Evolutionary conservation across 441 rosid genomes (phyloP), one percentile per base, ranked within the genome.

Genomic region (Eutrema salsugineum): DNA sequence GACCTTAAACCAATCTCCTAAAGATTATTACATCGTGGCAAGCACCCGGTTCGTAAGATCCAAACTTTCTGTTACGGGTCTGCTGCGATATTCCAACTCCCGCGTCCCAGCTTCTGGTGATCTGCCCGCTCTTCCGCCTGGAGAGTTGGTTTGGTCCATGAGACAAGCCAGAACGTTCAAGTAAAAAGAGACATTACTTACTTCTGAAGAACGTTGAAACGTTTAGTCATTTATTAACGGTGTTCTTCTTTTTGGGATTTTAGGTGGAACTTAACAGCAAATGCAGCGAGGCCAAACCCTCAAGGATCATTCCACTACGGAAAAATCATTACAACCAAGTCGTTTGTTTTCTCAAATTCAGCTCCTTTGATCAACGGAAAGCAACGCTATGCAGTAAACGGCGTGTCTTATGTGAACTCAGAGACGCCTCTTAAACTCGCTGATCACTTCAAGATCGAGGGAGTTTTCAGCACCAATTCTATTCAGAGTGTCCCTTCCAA

Each of bases 261-360:
- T 22, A 88, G 98, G 80, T 91, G 97, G 97, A 94, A 94, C 79
- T 77, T 94, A 82, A 94, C 97, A 2, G 88, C 98, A 12, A 94
- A 79, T 79, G 97, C 98, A 61, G 98, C 98, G 35, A 86, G 98
- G 71, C 97, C 96, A 24, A 94, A 94, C 59, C 97, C 97, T 67
- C 97, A 94, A 78, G 97, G 99, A 22, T 91, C 99, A 9, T 94
- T 63, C 80, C 99, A 91, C 62, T 91, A 94, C 6, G 97, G 97
- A 66, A 79, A 53, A 68, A 94, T 94, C 68, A 71, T 54, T n/a
- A 53, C 90, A 9, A 80, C 87, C 1, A 87, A 80, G 79, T 81
- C 87, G 3, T 77, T 90, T 11, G 75, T 86, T 2, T 80, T 91
- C 82, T 85, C 87, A 6, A 94, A 83, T 63, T 84, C 99, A 11